A percentile compares a stretch with the other conserved stretches of the same genome.
Evolutionary conservation across 2,329 filamentous ascomycete genomes (phyloP).

Genomic region (Dactylellina sp.): DNA sequence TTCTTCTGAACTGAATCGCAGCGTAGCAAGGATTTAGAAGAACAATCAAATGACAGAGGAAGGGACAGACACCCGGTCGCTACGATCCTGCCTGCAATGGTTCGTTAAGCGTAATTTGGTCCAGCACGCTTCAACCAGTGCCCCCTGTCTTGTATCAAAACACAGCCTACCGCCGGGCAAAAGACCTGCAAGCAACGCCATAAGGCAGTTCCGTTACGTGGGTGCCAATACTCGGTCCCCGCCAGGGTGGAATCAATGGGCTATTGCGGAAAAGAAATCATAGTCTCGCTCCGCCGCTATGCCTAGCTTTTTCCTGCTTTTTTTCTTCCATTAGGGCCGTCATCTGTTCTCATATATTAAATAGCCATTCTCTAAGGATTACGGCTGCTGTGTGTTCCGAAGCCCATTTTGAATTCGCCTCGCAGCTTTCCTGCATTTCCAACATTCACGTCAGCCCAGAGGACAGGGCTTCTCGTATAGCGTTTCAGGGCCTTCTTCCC

Average conservation of each 20-base stretch:
- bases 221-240: no score
- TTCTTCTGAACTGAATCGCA: constrained; percentile 1
- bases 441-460: constrained; percentile 23
- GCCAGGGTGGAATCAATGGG: background rate
- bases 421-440: constrained; percentile 34
- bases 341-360: constrained; percentile 22
- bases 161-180: constrained; percentile 43
- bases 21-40: constrained; percentile 30
- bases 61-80: constrained; percentile 31
- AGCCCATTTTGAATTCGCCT: constrained; percentile 32
- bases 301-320: constrained; percentile 4
- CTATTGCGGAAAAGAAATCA: constrained; percentile 22
- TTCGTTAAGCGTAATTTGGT: constrained; percentile 47
- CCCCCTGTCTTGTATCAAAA: constrained; percentile 49
- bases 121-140: constrained; percentile 38
- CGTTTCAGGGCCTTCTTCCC: constrained; percentile 15
- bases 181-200: constrained; percentile 27
- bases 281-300: constrained; percentile 34
- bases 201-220: constrained; percentile 51
- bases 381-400: constrained; percentile 31
- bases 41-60: constrained; percentile 3
- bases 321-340: constrained; percentile 18
- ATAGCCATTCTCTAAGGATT: constrained; percentile 33
- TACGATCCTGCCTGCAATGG: constrained; percentile 53
- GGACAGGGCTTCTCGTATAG: constrained; percentile 6